Base-by-base conservation (phyloP, 306 rosid genomes). In the Cucurbita pepo region DNA sequence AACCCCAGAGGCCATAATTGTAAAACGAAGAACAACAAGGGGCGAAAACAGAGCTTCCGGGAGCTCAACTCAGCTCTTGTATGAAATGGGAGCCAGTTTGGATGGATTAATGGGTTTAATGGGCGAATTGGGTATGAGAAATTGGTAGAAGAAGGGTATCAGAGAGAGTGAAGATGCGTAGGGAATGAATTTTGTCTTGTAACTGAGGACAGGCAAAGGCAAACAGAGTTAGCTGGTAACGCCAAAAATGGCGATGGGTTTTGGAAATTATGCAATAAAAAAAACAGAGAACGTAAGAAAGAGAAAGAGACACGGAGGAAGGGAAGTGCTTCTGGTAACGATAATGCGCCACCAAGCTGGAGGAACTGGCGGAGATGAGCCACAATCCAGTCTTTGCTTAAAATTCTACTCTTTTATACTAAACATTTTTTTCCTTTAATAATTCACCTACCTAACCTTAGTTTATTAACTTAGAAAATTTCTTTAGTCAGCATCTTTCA, bases 1-100 rank as follows among this genome's bases (percentile, higher is more conserved):
- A 82, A 82, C 76, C 72, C 84, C 69, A 70, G 97, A 86, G 85
- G 92, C 86, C 97, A 94, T 90, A 53, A 15, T 25, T 15, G 65
- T 14, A 56, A 69, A 18, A 16, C 2, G 47, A 25, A 37, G 53
- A 43, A 9, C 25, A 73, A 14, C 60, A 25, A 18, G 2, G 51
- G 10, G 18, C 51, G 34, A 6, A 12, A 45, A 79, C 7, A 55
- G 56, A 81, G 47, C 81, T 76, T 56, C 52, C 5, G 45, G 34
- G 56, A 43, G 15, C 63, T 63, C 9, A 66, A 41, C 15, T 51
- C 34, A 30, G 3, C 34, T 30, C 12, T 40, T 40, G 43, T 41
- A 1, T 8, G 7, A 40, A 56, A 48, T 6, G 36, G 30, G 4
- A 56, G 7, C 38, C 30, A 77, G 2, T 59, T 59, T 58, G 3